Conservation (phyloP, 768 basidiomycete genomes). For the Mycena haematopus region DNA sequence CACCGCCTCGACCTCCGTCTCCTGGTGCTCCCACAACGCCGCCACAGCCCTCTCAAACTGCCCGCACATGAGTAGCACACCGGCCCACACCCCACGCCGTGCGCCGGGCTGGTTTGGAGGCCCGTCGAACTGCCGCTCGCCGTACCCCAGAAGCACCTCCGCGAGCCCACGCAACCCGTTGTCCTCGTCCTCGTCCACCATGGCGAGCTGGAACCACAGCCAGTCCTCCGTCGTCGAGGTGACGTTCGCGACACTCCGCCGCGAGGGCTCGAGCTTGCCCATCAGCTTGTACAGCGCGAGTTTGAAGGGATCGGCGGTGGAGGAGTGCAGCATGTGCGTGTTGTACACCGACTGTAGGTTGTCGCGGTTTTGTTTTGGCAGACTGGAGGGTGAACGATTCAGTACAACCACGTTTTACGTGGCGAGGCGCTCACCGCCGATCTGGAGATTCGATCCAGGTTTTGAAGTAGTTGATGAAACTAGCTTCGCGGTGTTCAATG, state of each 20-base stretch:
- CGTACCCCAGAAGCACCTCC: conserved; percentile 79
- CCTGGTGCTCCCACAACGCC: conserved; percentile 84
- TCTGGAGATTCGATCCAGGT: conserved; percentile 85
- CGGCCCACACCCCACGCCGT: conserved; percentile 77
- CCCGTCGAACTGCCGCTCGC: conserved; percentile 83
- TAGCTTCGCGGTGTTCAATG: conserved; percentile 78
- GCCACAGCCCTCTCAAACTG: conserved; percentile 95
- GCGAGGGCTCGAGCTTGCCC: conserved; percentile 85
- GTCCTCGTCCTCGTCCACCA: conserved; percentile 88
- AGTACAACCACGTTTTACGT: no score
- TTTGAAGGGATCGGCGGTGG: conserved; percentile 93
- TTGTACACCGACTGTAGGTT: conserved; percentile 83
- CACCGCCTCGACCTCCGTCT: conserved; percentile 91
- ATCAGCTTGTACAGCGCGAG: conserved; percentile 95
- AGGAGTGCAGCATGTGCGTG: conserved; percentile 88
- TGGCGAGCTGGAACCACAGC: conserved; percentile 95
- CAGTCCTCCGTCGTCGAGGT: conserved; percentile 96
- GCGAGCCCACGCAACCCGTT: conserved; percentile 75
- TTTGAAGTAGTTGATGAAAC: conserved; percentile 83
- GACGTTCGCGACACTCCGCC: conserved; percentile 81
- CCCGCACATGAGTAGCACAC: conserved; percentile 87
- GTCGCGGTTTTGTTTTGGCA: conserved; percentile 78
- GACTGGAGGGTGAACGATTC: conserved; percentile 41
- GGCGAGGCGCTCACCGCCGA: conserved; percentile 58
- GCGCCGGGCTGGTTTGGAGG: conserved; percentile 62